Conservation (phyloP, 2,329 filamentous ascomycete species). For the Verticillium alfalfae region DNA sequence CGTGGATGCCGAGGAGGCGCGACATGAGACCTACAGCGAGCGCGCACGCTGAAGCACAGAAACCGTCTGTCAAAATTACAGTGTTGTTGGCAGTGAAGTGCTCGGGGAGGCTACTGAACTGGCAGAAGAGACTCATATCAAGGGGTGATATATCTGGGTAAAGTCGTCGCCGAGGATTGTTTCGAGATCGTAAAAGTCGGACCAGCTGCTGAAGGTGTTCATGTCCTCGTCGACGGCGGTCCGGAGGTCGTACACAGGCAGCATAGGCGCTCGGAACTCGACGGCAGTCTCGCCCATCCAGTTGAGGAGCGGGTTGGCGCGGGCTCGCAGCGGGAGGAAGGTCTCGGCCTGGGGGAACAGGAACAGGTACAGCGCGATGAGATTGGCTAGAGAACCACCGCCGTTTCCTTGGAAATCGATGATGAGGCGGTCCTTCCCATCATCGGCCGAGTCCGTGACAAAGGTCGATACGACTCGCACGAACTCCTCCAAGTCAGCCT, state of each 20-base stretch:
- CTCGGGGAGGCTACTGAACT: neutral
- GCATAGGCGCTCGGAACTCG: neutral
- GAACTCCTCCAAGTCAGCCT: slow-evolving; percentile 3
- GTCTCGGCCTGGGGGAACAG: slow-evolving; percentile 5
- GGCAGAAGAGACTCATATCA: neutral
- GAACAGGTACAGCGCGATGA: slow-evolving; percentile 4
- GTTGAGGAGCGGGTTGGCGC: slow-evolving; percentile 4
- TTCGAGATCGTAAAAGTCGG: slow-evolving; percentile 33
- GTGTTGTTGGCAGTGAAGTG: slow-evolving; percentile 25
- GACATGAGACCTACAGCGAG: slow-evolving; percentile 36
- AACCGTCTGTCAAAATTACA: slow-evolving; percentile 16
- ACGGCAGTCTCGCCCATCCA: slow-evolving; percentile 6
- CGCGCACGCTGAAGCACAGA: slow-evolving; percentile 15
- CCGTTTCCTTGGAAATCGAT: slow-evolving; percentile 59
- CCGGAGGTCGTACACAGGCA: slow-evolving; percentile 10
- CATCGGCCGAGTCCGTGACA: slow-evolving; percentile 35
- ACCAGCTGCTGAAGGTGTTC: slow-evolving; percentile 21
- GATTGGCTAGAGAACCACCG: slow-evolving; percentile 38
- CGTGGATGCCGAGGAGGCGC: slow-evolving; percentile 44
- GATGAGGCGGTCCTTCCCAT: slow-evolving; percentile 52
- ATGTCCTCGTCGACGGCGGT: slow-evolving; percentile 6
- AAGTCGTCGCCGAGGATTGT: slow-evolving; percentile 25
- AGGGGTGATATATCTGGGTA: slow-evolving; percentile 19
- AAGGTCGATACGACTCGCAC: slow-evolving; percentile 21
- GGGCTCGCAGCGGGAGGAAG: slow-evolving; percentile 8